A percentile compares a stretch with the other conserved stretches of the same genome.
phyloP scores from a whole-genome alignment of 805 yeast species.

The Starmerella gropengiesseri region DNA sequence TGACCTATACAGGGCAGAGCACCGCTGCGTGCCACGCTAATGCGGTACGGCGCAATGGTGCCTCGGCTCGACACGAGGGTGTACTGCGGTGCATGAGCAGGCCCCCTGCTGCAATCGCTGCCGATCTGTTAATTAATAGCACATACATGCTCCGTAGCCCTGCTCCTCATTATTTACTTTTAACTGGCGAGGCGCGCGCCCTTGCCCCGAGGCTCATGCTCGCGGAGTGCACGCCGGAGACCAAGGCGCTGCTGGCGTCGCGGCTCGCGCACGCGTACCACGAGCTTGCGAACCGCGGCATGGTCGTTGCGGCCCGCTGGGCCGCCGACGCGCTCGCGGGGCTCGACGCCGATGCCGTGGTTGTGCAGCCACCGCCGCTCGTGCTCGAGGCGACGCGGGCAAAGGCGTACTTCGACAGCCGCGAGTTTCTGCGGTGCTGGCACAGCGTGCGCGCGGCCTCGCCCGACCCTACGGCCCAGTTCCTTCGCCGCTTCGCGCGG shows the following conservation, averaged over 20 bases:
- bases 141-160: too few relatives aligned
- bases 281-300: constrained; percentile 44
- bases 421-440: constrained; percentile 75
- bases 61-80: too few relatives aligned
- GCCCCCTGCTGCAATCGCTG: too few relatives aligned
- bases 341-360: constrained; percentile 28
- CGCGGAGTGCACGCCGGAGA: constrained; percentile 4
- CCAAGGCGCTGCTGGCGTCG: constrained; percentile 7
- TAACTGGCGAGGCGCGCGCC: too few relatives aligned
- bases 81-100: too few relatives aligned
- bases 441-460: constrained; percentile 37
- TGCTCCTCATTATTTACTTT: too few relatives aligned
- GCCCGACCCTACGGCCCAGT: constrained; percentile 35
- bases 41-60: too few relatives aligned
- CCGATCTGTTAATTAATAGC: too few relatives aligned
- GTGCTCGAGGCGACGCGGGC: constrained; percentile 51
- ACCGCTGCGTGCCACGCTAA: too few relatives aligned
- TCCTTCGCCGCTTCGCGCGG: constrained; percentile 57
- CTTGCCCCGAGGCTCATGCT: constrained; percentile 3
- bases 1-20: too few relatives aligned
- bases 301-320: constrained; percentile 62
- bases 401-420: constrained; percentile 61
- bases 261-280: constrained; percentile 29
- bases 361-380: constrained; percentile 12
- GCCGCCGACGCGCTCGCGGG: constrained; percentile 69